Evolutionary conservation across 2,329 filamentous ascomycete genomes (phyloP).

Genomic region (Emergomyces pasteurianus): DNA sequence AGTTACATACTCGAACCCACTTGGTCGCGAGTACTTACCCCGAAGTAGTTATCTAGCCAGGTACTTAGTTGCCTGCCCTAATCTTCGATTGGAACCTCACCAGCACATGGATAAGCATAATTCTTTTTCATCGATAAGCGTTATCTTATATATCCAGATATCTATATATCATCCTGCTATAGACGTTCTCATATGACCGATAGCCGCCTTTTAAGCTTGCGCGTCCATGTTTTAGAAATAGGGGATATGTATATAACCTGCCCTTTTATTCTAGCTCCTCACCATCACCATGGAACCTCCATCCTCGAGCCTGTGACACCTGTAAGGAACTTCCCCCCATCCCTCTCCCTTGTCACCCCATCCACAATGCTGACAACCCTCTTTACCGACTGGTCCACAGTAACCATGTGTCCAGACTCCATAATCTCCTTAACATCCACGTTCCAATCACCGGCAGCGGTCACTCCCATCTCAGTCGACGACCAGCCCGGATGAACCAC

Average conservation of each 20-base stretch:
- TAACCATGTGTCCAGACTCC: constrained; percentile 14
- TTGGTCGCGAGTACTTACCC: no score
- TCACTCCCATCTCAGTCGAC: constrained; percentile 17
- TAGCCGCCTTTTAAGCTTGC: neutral
- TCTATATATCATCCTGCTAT: neutral
- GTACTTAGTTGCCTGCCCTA: no score
- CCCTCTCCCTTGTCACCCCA: constrained; percentile 21
- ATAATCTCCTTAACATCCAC: constrained; percentile 6
- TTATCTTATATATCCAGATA: neutral
- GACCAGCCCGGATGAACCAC: constrained; percentile 31
- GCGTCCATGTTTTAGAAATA: no score
- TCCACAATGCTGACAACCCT: constrained; percentile 28
- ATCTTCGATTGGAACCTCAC: no score
- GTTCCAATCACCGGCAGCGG: constrained; percentile 23
- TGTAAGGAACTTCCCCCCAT: constrained; percentile 24
- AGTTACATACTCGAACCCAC: no score
- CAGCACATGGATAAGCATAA: no score
- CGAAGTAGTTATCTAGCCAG: no score
- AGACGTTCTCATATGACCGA: neutral
- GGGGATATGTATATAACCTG: no score
- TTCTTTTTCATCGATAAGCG: no score
- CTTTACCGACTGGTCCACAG: constrained; percentile 22
- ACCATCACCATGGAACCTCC: constrained; percentile 12
- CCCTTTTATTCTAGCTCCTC: neutral
- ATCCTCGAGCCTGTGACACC: constrained; percentile 15